These are phyloP conservation scores for Primulina tabacum DNA, from an alignment of 257 asterid species.

Conservation along the genomic window DNA sequence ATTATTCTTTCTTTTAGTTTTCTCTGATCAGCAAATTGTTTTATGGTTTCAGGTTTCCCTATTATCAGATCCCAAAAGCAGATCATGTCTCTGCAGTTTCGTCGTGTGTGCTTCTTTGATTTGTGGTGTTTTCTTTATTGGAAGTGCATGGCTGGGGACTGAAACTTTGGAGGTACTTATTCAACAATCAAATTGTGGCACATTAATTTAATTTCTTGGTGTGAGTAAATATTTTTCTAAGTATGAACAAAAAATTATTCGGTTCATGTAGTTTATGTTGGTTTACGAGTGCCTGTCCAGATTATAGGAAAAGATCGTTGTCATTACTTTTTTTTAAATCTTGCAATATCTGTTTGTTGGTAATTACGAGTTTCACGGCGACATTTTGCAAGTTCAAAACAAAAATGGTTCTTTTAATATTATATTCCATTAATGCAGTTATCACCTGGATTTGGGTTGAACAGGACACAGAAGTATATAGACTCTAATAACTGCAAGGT, in stretches of 20 bases:
- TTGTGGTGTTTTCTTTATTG: conserved; percentile 56
- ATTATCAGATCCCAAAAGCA: conserved; percentile 49
- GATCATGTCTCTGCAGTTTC: conserved; percentile 52
- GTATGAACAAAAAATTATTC: not conserved
- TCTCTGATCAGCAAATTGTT: conserved; percentile 12
- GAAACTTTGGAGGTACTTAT: conserved; percentile 42
- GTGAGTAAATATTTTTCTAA: not conserved
- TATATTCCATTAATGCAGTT: conserved; percentile 35
- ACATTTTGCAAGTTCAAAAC: conserved; percentile 1
- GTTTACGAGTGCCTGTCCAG: not conserved
- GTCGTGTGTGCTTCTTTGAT: conserved; percentile 45
- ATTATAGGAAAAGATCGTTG: not conserved
- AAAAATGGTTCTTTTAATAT: not conserved
- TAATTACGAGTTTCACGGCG: not conserved
- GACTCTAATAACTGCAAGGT: conserved; percentile 40
- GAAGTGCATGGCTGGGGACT: conserved; percentile 50
- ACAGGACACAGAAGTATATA: conserved; percentile 15
- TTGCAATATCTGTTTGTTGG: not conserved
- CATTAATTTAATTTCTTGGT: not conserved
- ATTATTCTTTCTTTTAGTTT: not conserved
- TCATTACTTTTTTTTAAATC: not conserved
- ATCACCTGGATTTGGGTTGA: conserved; percentile 29
- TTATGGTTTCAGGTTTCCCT: conserved; percentile 40
- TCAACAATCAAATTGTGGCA: not conserved
- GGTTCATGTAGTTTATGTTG: not conserved